phyloP scores from a whole-genome alignment of 2,329 filamentous ascomycete species.

The Chrysoporthe austroafricana region DNA sequence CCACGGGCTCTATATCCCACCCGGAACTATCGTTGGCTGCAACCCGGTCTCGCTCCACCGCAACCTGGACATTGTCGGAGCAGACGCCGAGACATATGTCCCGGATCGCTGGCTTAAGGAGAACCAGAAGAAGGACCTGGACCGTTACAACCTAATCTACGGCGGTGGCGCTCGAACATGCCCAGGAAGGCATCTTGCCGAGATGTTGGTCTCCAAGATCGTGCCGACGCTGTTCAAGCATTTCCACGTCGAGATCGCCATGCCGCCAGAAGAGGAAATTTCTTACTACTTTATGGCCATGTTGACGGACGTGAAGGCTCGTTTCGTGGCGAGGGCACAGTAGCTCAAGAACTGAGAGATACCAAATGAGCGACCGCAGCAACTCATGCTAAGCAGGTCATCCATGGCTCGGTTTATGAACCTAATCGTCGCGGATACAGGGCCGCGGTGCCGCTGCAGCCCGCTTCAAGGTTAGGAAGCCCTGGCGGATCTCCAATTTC shows the following conservation, averaged over 20 bases:
- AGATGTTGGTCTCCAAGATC: conserved; percentile 52
- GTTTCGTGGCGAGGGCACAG: conserved; percentile 39
- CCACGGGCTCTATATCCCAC: conserved; percentile 46
- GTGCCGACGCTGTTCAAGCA: conserved; percentile 46
- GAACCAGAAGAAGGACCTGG: conserved; percentile 45
- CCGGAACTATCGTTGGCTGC: conserved; percentile 54
- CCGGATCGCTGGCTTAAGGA: conserved; percentile 53
- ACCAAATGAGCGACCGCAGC: background rate
- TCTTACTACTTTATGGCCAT: conserved; percentile 57
- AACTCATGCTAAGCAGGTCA: background rate
- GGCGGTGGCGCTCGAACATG: conserved; percentile 56
- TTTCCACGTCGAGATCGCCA: conserved; percentile 48
- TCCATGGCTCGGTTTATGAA: background rate
- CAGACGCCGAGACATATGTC: conserved; percentile 46
- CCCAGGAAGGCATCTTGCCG: conserved; percentile 55
- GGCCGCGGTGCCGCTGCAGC: conserved; percentile 9
- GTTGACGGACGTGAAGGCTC: conserved; percentile 50
- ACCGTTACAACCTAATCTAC: conserved; percentile 54
- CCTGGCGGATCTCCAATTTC: conserved; percentile 2
- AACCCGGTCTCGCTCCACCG: conserved; percentile 55
- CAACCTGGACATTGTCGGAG: conserved; percentile 53
- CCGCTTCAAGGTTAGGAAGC: background rate
- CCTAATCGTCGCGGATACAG: conserved; percentile 3
- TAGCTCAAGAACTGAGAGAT: background rate
- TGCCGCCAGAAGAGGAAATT: conserved; percentile 45